Evolutionary conservation across 495 filamentous ascomycete species (phyloP).

Genomic region (Hypoxylon perforatum): DNA sequence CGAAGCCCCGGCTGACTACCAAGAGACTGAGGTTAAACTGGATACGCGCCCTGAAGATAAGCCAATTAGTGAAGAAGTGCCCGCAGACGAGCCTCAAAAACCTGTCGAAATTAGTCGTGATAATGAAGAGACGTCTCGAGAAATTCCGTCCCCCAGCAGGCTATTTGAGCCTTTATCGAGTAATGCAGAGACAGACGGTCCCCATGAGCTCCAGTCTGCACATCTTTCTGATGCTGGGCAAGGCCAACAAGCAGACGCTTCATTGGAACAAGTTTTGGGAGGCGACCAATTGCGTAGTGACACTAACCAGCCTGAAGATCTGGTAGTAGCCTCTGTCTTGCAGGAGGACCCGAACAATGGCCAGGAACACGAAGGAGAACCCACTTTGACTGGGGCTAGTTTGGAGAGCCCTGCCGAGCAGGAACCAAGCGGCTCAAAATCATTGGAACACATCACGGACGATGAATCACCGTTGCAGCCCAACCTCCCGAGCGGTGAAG

Average conservation of each 20-base stretch:
- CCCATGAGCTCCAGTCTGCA: conserved; percentile 2
- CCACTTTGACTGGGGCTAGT: conserved; percentile 27
- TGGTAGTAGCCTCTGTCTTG: conserved; percentile 4
- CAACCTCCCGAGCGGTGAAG: conserved; percentile 32
- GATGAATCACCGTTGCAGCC: conserved; percentile 36
- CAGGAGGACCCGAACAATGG: conserved; percentile 8
- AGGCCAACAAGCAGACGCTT: conserved; percentile 7
- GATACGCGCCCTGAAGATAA: conserved; percentile 1
- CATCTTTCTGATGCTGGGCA: conserved; percentile 7
- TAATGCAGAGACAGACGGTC: neutral
- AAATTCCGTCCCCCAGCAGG: conserved; percentile 4
- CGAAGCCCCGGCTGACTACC: conserved; percentile 6
- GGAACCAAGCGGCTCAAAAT: conserved; percentile 25
- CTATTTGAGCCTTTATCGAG: conserved; percentile 3
- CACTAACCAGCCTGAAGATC: conserved; percentile 15
- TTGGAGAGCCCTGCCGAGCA: conserved; percentile 15
- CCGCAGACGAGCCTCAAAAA: conserved; percentile 7
- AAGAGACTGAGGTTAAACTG: conserved; percentile 6
- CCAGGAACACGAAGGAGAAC: conserved; percentile 25
- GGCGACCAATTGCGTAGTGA: conserved; percentile 14
- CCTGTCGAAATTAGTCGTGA: neutral
- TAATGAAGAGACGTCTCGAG: conserved; percentile 3
- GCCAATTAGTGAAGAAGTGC: conserved; percentile 1
- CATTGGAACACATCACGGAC: conserved; percentile 24
- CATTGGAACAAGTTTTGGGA: conserved; percentile 6